Conservation (phyloP, 2,329 filamentous ascomycete genomes). For the Cladobotryum mycophilum region DNA sequence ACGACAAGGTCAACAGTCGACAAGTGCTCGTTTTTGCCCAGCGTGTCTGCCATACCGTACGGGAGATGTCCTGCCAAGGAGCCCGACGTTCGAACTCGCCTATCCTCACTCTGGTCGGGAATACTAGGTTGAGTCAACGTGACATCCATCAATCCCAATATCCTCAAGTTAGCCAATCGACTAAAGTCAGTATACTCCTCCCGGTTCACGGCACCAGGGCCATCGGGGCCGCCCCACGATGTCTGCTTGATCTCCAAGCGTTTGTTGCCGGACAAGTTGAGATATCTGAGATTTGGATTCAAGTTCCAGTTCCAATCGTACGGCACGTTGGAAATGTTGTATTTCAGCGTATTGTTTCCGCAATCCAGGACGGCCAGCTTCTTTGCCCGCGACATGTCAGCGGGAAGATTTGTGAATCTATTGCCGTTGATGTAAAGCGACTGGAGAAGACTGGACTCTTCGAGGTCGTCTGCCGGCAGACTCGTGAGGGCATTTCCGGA, state of each 20-base stretch:
- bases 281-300: slow-evolving; percentile 88
- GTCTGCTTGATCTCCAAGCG: slow-evolving; percentile 81
- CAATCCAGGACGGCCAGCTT: slow-evolving; percentile 90
- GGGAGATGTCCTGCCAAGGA: slow-evolving; percentile 83
- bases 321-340: slow-evolving; percentile 98
- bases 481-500: slow-evolving; percentile 93
- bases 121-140: slow-evolving; percentile 90
- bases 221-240: slow-evolving; percentile 37
- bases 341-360: slow-evolving; percentile 90
- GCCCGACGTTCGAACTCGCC: slow-evolving; percentile 93
- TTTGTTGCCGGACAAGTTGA: slow-evolving; percentile 96
- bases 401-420: slow-evolving; percentile 93
- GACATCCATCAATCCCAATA: slow-evolving; percentile 95
- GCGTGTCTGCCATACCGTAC: slow-evolving; percentile 95
- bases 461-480: slow-evolving; percentile 86
- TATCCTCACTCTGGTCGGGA: slow-evolving; percentile 90
- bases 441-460: slow-evolving; percentile 80
- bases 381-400: slow-evolving; percentile 89
- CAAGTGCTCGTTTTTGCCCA: slow-evolving; percentile 88
- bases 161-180: slow-evolving; percentile 72
- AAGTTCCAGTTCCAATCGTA: slow-evolving; percentile 99
- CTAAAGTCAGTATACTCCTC: slow-evolving; percentile 80
- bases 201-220: slow-evolving; percentile 48
- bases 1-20: slow-evolving; percentile 95
- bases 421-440: slow-evolving; percentile 95